A percentile compares a stretch with the other conserved stretches of the same genome.
Conservation (phyloP, 2,329 filamentous ascomycete species). For the Diaporthe sp. region DNA sequence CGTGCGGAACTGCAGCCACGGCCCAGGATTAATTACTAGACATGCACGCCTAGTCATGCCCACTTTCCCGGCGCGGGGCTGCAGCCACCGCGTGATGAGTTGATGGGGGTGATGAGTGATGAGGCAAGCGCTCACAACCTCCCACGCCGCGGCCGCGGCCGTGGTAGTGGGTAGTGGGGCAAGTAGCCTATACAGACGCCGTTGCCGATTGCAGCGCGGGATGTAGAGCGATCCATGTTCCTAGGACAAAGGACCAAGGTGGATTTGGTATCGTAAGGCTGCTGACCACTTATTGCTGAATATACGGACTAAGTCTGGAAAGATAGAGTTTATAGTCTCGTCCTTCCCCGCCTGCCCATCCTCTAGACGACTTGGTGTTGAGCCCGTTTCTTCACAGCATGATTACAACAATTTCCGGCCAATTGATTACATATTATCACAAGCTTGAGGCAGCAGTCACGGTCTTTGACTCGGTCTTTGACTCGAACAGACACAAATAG, state of each 20-base stretch:
- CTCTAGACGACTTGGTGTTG: background rate
- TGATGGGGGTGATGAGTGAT: background rate
- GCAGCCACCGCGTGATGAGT: slow-evolving; percentile 7
- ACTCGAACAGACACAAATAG: background rate
- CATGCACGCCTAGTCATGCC: slow-evolving; percentile 14
- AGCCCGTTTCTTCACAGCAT: background rate
- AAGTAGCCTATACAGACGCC: background rate
- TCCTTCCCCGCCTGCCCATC: background rate
- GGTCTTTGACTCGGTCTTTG: background rate
- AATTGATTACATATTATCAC: slow-evolving; percentile 16
- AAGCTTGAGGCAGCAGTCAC: background rate
- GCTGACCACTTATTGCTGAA: background rate
- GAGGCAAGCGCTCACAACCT: background rate
- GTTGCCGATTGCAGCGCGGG: slow-evolving; percentile 21
- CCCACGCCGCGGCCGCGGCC: background rate
- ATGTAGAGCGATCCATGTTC: background rate
- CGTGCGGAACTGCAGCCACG: background rate
- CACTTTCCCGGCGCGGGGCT: background rate
- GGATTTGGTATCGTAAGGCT: background rate
- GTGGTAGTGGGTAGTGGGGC: background rate
- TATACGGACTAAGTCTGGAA: background rate
- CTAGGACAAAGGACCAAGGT: background rate
- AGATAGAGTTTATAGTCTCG: slow-evolving; percentile 13
- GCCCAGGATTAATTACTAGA: too few relatives aligned
- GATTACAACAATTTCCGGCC: background rate